Conservation (phyloP, 2,329 filamentous ascomycete species). For the Nemania sp. region DNA sequence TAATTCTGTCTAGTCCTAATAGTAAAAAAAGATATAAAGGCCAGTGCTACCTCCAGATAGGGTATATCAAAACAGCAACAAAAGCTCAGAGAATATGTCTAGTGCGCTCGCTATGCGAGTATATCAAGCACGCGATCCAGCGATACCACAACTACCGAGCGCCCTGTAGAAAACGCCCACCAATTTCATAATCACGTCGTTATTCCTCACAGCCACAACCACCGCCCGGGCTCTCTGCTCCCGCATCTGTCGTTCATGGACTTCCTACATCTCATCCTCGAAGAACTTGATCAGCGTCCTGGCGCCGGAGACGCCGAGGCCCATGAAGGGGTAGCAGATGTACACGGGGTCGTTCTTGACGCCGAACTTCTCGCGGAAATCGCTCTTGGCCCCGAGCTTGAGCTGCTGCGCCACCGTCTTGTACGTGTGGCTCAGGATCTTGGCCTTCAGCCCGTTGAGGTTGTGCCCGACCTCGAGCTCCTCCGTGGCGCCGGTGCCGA, state of each 20-base stretch:
- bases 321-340: slow-evolving; percentile 89
- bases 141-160: slow-evolving; percentile 4
- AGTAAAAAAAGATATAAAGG: slow-evolving; percentile 3
- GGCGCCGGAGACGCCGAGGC: slow-evolving; percentile 83
- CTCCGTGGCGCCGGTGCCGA: slow-evolving; percentile 83
- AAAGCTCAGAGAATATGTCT: slow-evolving; percentile 13
- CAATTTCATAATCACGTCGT: slow-evolving; percentile 4
- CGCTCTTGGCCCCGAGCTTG: slow-evolving; percentile 76
- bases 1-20: slow-evolving; percentile 24
- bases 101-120: slow-evolving; percentile 9
- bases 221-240: background rate
- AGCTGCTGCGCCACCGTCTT: slow-evolving; percentile 62
- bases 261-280: slow-evolving; percentile 66
- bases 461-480: slow-evolving; percentile 84
- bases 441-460: slow-evolving; percentile 81
- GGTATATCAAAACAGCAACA: slow-evolving; percentile 32
- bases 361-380: slow-evolving; percentile 92
- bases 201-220: background rate
- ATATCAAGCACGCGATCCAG: slow-evolving; percentile 22
- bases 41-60: slow-evolving; percentile 26
- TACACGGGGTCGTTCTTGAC: slow-evolving; percentile 86
- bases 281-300: slow-evolving; percentile 93
- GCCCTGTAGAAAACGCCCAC: slow-evolving; percentile 16
- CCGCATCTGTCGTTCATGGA: slow-evolving; percentile 10
- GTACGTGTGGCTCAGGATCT: slow-evolving; percentile 85